Evolutionary conservation across 345 rosid species (phyloP).

Genomic region (Populus nigra): DNA sequence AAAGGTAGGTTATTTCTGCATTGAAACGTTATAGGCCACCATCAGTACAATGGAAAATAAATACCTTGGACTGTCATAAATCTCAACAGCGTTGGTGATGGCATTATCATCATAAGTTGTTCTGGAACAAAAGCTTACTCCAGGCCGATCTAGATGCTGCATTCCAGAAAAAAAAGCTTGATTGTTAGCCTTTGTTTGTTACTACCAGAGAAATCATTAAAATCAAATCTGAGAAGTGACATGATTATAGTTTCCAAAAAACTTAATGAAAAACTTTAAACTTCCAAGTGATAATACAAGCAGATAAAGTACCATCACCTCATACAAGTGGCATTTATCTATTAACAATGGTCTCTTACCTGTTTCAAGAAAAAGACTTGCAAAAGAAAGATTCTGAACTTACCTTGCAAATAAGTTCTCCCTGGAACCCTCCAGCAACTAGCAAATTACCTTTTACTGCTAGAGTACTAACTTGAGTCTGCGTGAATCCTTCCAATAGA

Average conservation of each 20-base stretch:
- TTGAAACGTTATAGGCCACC: background rate
- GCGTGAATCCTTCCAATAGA: conserved; percentile 53
- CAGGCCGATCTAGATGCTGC: conserved; percentile 84
- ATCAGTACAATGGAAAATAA: background rate
- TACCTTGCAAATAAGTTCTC: conserved; percentile 62
- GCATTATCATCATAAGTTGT: conserved; percentile 89
- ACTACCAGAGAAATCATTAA: conserved; percentile 4
- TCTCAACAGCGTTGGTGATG: conserved; percentile 88
- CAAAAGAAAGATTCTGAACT: background rate
- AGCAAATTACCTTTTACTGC: conserved; percentile 53
- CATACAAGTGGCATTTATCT: background rate
- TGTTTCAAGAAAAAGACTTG: background rate
- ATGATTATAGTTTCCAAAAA: background rate
- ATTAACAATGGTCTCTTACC: background rate
- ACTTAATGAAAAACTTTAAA: background rate
- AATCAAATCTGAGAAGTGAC: background rate
- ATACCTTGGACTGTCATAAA: conserved; percentile 55
- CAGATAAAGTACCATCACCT: background rate
- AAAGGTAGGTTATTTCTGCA: background rate
- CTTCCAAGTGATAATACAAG: background rate
- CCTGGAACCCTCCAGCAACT: conserved; percentile 64
- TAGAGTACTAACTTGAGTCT: conserved; percentile 58
- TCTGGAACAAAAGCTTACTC: conserved; percentile 80
- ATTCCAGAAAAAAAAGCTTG: conserved; percentile 1
- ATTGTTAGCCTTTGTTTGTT: background rate